phyloP scores from a whole-genome alignment of 495 filamentous ascomycete genomes.

The Cercophora newfieldiana region DNA sequence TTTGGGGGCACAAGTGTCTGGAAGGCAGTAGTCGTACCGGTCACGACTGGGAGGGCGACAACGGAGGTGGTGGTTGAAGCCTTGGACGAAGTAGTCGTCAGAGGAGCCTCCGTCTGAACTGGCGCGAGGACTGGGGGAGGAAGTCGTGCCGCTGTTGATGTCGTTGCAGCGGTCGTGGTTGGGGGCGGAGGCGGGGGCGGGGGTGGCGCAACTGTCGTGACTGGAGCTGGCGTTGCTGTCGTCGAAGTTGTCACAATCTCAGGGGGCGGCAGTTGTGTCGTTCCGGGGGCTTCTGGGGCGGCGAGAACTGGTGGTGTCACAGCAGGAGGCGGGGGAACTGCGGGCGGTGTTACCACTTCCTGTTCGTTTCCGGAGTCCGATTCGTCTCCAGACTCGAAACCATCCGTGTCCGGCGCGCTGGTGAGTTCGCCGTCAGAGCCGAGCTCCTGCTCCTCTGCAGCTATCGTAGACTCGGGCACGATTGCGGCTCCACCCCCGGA shows the following conservation, averaged over 20 bases:
- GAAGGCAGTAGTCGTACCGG: background rate
- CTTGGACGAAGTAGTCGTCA: background rate
- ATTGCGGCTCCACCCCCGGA: background rate
- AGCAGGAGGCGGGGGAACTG: background rate
- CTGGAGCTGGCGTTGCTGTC: background rate
- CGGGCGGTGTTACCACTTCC: background rate
- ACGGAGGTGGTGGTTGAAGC: background rate
- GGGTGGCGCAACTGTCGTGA: too few relatives aligned
- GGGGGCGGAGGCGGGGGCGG: background rate
- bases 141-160: background rate
- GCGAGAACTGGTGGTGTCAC: background rate
- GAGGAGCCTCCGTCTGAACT: background rate
- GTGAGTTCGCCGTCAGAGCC: background rate
- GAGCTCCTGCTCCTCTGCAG: background rate
- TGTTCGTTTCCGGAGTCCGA: conserved; percentile 10
- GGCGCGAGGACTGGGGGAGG: background rate
- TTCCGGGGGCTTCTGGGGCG: background rate
- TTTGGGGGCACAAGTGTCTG: background rate
- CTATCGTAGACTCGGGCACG: background rate
- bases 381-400: conserved; percentile 8
- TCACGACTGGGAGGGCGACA: background rate
- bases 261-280: background rate
- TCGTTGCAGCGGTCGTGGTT: background rate
- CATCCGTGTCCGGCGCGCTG: conserved; percentile 9
- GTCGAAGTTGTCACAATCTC: conserved; percentile 4